Evolutionary conservation across 768 basidiomycete genomes (phyloP).

Genomic region (Lentinula detonsa): DNA sequence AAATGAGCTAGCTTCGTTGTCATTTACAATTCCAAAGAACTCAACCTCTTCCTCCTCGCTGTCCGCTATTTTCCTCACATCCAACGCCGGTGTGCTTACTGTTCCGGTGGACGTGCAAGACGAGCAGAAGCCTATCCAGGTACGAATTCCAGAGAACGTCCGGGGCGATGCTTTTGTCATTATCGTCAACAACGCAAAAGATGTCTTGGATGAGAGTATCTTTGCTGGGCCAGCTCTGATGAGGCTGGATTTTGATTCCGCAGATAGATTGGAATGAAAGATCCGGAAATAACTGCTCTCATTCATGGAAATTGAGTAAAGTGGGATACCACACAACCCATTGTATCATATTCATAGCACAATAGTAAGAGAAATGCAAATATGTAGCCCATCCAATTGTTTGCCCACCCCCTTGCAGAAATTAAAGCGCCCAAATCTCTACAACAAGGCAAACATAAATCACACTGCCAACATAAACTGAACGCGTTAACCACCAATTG

Average conservation of each 20-base stretch:
- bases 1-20: conserved; percentile 25
- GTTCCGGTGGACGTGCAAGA: conserved; percentile 34
- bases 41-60: conserved; percentile 16
- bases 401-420: too few species aligned
- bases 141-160: conserved; percentile 35
- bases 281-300: too few species aligned
- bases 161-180: conserved; percentile 48
- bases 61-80: conserved; percentile 33
- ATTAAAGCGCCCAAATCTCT: too few species aligned
- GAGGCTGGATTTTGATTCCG: conserved; percentile 28
- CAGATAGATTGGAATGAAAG: conserved; percentile 7
- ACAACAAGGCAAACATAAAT: too few species aligned
- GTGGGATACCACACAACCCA: too few species aligned
- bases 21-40: conserved; percentile 19
- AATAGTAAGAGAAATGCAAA: too few species aligned
- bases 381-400: too few species aligned
- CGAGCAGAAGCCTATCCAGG: conserved; percentile 17
- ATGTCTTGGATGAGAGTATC: conserved; percentile 37
- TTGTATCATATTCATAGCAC: too few species aligned
- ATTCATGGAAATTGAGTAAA: too few species aligned
- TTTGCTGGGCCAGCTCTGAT: conserved; percentile 54
- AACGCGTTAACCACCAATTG: too few species aligned
- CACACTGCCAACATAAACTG: too few species aligned
- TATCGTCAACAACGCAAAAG: conserved; percentile 29
- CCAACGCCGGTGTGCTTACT: background rate